Evolutionary conservation across 768 basidiomycete species (phyloP), one percentile per base, ranked within the genome.

Genomic region (Xerocomellus dryophilus): DNA sequence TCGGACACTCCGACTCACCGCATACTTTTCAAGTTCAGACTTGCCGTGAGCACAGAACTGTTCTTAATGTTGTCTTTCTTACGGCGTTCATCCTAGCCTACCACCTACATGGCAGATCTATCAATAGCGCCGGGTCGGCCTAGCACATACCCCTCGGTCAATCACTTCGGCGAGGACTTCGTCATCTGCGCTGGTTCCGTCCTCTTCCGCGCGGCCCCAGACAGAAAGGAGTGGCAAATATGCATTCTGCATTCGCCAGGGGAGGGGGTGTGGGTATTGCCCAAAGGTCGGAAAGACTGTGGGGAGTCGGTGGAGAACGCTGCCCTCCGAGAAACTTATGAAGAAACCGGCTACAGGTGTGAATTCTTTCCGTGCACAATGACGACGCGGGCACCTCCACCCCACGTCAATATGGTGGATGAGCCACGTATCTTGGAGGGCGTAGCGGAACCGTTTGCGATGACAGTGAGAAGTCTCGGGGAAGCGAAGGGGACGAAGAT

Each of bases 341-440:
- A 84, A 61, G 84, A 86, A 71, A 85, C 83, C 0, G 84, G 83
- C 6, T 86, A 81, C 59, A 67, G 67, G 5, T 85, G 84, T 65
- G 61, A 66, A 20, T 66, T 81, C 35, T 74, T 82, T 57, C 78
- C 81, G 1, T 68, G 74, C 43, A 71, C 69, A 43, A 77, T 85
- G 74, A 63, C 69, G 43, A 85, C 83, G 15, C 76, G 80, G n/a
- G 84, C 83, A 5, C 81, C 83, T 2, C 56, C 61, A 18, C 71
- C 79, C 0, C 77, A 79, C 42, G 47, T 64, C n/a, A 70, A 78
- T 44, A 71, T 73, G 46, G 63, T 63, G 43, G 63, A 70, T 43
- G 60, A 56, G 2, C 61, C 60, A 27, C 56, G 32, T 11, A 18
- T 64, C 31, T 57, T 67, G 15, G 48, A 60, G 1, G 54, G 47